Evolutionary conservation across 2,329 filamentous ascomycete species (phyloP).

Genomic region (Colletotrichum lentis): DNA sequence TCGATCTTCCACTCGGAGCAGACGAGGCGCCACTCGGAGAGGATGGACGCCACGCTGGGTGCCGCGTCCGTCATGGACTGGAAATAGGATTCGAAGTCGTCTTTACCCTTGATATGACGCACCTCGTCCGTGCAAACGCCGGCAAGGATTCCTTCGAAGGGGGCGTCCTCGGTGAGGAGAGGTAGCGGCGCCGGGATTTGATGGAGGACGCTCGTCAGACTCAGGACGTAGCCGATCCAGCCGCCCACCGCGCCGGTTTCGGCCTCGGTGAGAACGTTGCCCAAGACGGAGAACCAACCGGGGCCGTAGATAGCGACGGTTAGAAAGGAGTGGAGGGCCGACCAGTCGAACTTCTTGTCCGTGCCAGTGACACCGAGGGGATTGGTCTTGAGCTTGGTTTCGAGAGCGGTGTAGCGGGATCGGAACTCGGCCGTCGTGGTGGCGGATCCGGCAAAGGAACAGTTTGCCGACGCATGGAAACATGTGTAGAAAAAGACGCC

Average conservation of each 20-base stretch:
- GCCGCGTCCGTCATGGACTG: conserved; percentile 15
- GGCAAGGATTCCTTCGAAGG: conserved; percentile 15
- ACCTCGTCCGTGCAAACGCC: conserved; percentile 21
- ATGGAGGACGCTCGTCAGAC: neutral
- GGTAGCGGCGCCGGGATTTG: conserved; percentile 4
- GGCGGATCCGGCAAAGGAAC: neutral
- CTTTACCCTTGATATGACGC: neutral
- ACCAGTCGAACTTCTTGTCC: conserved; percentile 21
- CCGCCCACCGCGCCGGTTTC: neutral
- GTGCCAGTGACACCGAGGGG: neutral
- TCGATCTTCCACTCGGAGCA: conserved; percentile 26
- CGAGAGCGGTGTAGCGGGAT: conserved; percentile 3
- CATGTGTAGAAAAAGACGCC: conserved; percentile 23
- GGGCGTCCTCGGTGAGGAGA: conserved; percentile 2
- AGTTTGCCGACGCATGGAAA: neutral
- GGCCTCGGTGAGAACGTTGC: conserved; percentile 10
- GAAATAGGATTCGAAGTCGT: conserved; percentile 18
- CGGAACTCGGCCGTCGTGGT: neutral
- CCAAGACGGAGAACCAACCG: conserved; percentile 3
- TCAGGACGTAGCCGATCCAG: conserved; percentile 10
- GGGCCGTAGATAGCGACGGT: conserved; percentile 1
- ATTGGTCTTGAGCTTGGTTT: conserved; percentile 1
- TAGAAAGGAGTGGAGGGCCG: conserved; percentile 13
- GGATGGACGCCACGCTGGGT: conserved; percentile 27
- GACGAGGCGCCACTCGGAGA: conserved; percentile 21